A percentile compares a stretch with the other conserved stretches of the same genome.
Conservation (phyloP, 31 red algal genomes). For the Pterothamnion heteromorphum region DNA sequence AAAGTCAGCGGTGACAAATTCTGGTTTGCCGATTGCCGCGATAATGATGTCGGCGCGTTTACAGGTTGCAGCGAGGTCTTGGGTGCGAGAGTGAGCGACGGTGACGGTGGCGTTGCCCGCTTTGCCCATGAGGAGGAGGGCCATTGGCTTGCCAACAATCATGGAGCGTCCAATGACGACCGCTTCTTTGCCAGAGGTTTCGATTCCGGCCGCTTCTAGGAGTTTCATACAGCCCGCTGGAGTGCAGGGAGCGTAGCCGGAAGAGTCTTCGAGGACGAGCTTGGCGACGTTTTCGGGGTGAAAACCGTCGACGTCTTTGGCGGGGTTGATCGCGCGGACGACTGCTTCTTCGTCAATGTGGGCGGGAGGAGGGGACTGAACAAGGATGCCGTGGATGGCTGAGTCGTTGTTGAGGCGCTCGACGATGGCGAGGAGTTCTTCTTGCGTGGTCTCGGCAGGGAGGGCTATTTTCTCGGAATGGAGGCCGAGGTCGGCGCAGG, state of each 20-base stretch:
- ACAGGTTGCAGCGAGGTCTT: slow-evolving; percentile 57
- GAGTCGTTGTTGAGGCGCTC: slow-evolving; percentile 60
- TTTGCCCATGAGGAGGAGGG: slow-evolving; percentile 69
- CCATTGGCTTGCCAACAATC: slow-evolving; percentile 84
- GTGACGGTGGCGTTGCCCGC: slow-evolving; percentile 83
- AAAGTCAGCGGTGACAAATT: slow-evolving; percentile 75
- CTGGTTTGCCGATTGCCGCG: slow-evolving; percentile 70
- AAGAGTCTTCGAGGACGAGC: slow-evolving; percentile 52
- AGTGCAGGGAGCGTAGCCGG: slow-evolving; percentile 83
- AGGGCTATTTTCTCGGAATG: slow-evolving; percentile 54
- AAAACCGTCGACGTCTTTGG: slow-evolving; percentile 98
- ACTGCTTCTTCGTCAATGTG: slow-evolving; percentile 73
- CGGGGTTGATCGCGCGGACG: slow-evolving; percentile 54
- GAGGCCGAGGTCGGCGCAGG: slow-evolving; percentile 73
- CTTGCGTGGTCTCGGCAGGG: slow-evolving; percentile 56
- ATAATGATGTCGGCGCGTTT: slow-evolving; percentile 85
- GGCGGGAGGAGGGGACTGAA: slow-evolving; percentile 80
- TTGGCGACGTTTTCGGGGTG: slow-evolving; percentile 88
- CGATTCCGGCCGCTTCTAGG: slow-evolving; percentile 59
- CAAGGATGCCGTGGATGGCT: slow-evolving; percentile 81
- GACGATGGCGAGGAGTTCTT: slow-evolving; percentile 61
- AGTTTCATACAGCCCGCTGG: slow-evolving; percentile 81
- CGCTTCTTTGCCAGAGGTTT: slow-evolving; percentile 67
- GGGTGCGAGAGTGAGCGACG: slow-evolving; percentile 76
- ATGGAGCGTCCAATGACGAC: slow-evolving; percentile 92